Evolutionary conservation across 805 yeast species (phyloP), one percentile per base, ranked within the genome.

Genomic region (Ascoidea asiatica): DNA sequence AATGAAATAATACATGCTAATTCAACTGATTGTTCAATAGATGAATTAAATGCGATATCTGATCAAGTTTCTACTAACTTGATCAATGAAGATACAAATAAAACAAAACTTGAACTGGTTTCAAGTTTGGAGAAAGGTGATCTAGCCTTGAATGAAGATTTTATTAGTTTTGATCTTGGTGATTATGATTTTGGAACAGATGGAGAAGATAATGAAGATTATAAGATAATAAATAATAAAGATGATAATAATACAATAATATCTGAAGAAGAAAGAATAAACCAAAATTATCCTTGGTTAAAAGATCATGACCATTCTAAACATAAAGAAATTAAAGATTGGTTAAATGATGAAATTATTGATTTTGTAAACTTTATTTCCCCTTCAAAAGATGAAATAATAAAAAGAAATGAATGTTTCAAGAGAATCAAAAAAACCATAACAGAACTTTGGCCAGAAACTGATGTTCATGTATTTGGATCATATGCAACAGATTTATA

Each of bases 401-500:
- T 65, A 40, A 63, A 72, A 3, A 75, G 97, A 56, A 81, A 84
- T 51, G 60, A 60, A 4, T 79, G 85, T 2, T 81, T 90, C 21
- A 60, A 66, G 36, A 69, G 74, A 43, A 63, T 92, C 33, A 75
- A 81, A 49, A 56, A 60, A 5, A 69, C 75, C 1, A 72, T 75
- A 3, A 61, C 66, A 5, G 57, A 61, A 2, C 64, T 81, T 44
- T 90, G 97, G 97, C 78, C 79, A 1, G 83, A 77, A 49, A 78
- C 90, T 15, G 82, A 80, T 46, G 75, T 83, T 4, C 80, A 80
- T 50, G 95, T 89, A 5, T 90, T 92, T 66, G 98, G 98, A 0
- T 89, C 97, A 0, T 84, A 76, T 59, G 95, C 97, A 0, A 89
- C 97, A 0, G 96, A 89, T 56, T 65, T 90, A 48, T 90, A 88